Percentiles rank a stretch among this genome's conserved stretches.
These are phyloP conservation scores for Leishmania martiniquensis DNA, from an alignment of 208 protist genomes.

Conservation along the genomic window DNA sequence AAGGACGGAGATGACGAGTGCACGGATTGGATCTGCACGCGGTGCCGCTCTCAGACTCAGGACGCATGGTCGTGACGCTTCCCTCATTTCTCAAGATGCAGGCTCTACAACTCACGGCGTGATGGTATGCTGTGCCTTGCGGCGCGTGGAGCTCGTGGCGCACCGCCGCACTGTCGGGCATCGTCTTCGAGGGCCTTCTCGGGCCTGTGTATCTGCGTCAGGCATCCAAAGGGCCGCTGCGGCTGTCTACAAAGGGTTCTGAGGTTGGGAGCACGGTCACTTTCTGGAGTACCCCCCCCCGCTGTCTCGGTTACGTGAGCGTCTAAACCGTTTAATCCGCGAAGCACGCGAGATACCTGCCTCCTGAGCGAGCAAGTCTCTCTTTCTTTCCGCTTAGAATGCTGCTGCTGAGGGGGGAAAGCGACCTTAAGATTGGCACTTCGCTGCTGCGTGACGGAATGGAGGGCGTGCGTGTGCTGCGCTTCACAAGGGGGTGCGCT, in stretches of 20 bases:
- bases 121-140: background rate
- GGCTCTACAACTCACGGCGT: background rate
- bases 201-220: background rate
- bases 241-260: background rate
- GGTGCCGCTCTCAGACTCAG: background rate
- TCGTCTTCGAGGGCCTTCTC: background rate
- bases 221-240: background rate
- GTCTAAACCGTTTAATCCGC: background rate
- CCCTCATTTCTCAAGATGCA: background rate
- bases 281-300: background rate
- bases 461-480: too few species aligned
- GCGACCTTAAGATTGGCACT: background rate
- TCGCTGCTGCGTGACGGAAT: too few species aligned
- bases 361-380: background rate
- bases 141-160: background rate
- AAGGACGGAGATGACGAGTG: slow-evolving; percentile 88
- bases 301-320: background rate
- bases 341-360: background rate
- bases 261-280: background rate
- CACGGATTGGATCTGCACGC: slow-evolving; percentile 80
- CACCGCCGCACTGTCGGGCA: background rate
- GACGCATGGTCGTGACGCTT: background rate
- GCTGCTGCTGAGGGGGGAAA: too few species aligned
- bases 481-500: background rate
- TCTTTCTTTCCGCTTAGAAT: background rate